Evolutionary conservation across 345 rosid genomes (phyloP).

Genomic region (Erucastrum elatum): DNA sequence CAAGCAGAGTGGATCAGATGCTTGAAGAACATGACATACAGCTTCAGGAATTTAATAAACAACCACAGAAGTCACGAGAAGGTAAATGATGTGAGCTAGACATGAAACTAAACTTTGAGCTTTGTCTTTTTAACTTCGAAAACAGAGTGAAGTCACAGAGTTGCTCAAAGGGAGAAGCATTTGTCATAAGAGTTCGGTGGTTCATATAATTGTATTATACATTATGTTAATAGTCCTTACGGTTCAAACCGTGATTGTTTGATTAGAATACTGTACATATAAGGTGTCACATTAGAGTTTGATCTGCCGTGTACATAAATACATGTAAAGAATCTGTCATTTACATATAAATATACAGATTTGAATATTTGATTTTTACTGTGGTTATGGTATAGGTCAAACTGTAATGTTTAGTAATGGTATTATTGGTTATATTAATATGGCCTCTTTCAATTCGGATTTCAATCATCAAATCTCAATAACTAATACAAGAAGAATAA

Average conservation of each 20-base stretch:
- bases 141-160: not conserved
- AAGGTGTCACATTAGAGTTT: not conserved
- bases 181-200: not conserved
- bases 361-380: not conserved
- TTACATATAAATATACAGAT: not conserved
- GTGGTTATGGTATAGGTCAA: not conserved
- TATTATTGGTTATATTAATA: not conserved
- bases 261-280: not conserved
- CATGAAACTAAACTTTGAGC: not conserved
- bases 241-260: not conserved
- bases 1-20: conserved; percentile 76
- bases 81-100: not conserved
- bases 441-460: not conserved
- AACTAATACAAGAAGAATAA: too few relatives aligned
- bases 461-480: not conserved
- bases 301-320: not conserved
- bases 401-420: not conserved
- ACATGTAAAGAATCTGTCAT: not conserved
- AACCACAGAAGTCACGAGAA: not conserved
- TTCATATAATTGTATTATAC: not conserved
- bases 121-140: not conserved
- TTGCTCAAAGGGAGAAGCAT: not conserved
- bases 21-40: conserved; percentile 74
- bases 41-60: conserved; percentile 55
- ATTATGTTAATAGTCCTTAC: not conserved